phyloP scores from a whole-genome alignment of 768 basidiomycete species.

The Amanita molliuscula region DNA sequence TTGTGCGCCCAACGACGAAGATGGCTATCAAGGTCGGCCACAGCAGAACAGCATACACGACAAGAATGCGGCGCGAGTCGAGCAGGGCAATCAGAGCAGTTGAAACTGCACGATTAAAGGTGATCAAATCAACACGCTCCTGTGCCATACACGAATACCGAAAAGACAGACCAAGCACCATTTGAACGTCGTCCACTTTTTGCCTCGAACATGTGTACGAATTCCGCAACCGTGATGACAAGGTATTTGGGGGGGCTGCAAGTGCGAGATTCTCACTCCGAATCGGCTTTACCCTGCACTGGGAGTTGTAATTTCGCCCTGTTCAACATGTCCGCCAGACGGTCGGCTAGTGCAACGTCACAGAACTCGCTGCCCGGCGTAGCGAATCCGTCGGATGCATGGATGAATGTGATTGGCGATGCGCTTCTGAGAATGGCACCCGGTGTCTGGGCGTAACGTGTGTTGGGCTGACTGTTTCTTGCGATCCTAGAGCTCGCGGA shows the following conservation, averaged over 20 bases:
- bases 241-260: slow-evolving; percentile 7
- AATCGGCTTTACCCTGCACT: background rate
- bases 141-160: slow-evolving; percentile 45
- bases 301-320: background rate
- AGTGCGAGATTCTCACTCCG: slow-evolving; percentile 15
- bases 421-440: too few relatives aligned
- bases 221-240: slow-evolving; percentile 16
- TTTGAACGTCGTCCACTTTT: slow-evolving; percentile 54
- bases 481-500: background rate
- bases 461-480: background rate
- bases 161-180: slow-evolving; percentile 47
- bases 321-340: background rate
- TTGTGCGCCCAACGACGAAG: slow-evolving; percentile 51
- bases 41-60: slow-evolving; percentile 56
- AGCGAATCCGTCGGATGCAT: background rate
- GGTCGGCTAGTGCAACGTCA: background rate
- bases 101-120: slow-evolving; percentile 47
- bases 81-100: slow-evolving; percentile 52
- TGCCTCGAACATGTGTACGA: slow-evolving; percentile 13
- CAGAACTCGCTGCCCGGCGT: background rate
- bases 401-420: background rate
- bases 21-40: slow-evolving; percentile 53
- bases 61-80: slow-evolving; percentile 58
- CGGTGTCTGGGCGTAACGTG: background rate
- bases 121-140: slow-evolving; percentile 45